Evolutionary conservation across 2,329 filamentous ascomycete genomes (phyloP).

Genomic region (Venturia effusa): DNA sequence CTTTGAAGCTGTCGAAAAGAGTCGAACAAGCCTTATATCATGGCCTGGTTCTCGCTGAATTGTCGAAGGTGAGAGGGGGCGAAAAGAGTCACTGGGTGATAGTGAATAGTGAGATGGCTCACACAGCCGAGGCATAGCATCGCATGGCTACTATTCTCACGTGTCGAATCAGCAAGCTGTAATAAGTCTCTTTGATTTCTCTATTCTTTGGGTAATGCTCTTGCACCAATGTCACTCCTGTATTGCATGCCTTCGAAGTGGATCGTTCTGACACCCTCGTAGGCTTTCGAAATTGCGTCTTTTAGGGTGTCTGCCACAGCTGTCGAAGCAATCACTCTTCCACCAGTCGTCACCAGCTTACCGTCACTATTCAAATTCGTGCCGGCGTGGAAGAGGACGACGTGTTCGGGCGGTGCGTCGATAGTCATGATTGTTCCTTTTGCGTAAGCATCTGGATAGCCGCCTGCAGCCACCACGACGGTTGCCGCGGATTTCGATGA

Average conservation of each 20-base stretch:
- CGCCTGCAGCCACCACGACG: conserved; percentile 85
- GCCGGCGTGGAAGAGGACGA: conserved; percentile 84
- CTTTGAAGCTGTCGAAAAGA: no score
- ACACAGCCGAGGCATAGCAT: no score
- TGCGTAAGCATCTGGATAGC: conserved; percentile 73
- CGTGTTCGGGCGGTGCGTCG: conserved; percentile 28
- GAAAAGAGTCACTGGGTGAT: no score
- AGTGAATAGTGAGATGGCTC: no score
- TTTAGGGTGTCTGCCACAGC: conserved; percentile 65
- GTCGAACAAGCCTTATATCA: no score
- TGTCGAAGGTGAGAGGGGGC: no score
- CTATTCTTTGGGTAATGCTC: conserved; percentile 26
- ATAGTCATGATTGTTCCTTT: conserved; percentile 61
- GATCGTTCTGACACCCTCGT: conserved; percentile 68
- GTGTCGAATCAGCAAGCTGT: background rate
- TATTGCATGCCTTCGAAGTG: conserved; percentile 84
- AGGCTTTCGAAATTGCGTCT: conserved; percentile 78
- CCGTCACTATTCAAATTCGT: conserved; percentile 54
- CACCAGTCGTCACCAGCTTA: conserved; percentile 66
- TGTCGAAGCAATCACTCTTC: conserved; percentile 88
- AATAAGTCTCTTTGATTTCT: background rate
- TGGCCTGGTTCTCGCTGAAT: no score
- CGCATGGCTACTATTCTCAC: no score
- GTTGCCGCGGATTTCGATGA: conserved; percentile 69
- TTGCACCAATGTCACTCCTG: conserved; percentile 74